These are phyloP conservation scores for Macroventuria anomochaeta DNA, from an alignment of 2,329 filamentous ascomycete genomes.

Conservation along the genomic window DNA sequence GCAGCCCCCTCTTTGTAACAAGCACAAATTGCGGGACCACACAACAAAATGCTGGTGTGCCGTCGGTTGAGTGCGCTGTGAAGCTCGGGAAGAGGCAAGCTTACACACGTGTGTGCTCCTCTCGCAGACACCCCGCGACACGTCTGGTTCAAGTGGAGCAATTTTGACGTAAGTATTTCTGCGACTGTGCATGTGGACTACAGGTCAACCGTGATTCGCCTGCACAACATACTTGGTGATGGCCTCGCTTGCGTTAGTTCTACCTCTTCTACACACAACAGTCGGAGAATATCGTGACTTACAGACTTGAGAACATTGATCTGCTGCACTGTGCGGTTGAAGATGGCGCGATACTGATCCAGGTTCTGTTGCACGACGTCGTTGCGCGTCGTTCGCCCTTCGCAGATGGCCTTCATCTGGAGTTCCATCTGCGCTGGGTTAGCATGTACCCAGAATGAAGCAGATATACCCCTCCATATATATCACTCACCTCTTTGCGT, in stretches of 20 bases:
- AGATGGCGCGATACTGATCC: constrained; percentile 85
- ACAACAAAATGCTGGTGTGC: constrained; percentile 1
- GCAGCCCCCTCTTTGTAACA: constrained; percentile 11
- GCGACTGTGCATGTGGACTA: constrained; percentile 30
- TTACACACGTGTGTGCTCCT: constrained; percentile 12
- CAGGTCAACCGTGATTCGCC: constrained; percentile 47
- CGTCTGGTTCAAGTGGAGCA: constrained; percentile 4
- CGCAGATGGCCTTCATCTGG: constrained; percentile 96
- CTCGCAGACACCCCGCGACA: constrained; percentile 5
- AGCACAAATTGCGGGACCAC: constrained; percentile 10
- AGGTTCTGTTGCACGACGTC: constrained; percentile 83
- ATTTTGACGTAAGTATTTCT: constrained; percentile 10
- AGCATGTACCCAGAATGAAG: constrained; percentile 15
- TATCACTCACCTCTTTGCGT: constrained; percentile 72
- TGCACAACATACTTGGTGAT: constrained; percentile 50
- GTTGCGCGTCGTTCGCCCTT: constrained; percentile 76
- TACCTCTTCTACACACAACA: constrained; percentile 23
- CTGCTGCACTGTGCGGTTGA: constrained; percentile 78
- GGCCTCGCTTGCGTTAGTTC: constrained; percentile 33
- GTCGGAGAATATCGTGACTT: constrained; percentile 36
- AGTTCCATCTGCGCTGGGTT: constrained; percentile 73
- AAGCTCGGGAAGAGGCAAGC: constrained; percentile 19
- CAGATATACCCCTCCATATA: constrained; percentile 7
- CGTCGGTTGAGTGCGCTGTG: background rate
- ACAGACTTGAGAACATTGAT: constrained; percentile 67